Evolutionary conservation across 75 land plant species (phyloP).

Genomic region (Selaginella tamariscina): DNA sequence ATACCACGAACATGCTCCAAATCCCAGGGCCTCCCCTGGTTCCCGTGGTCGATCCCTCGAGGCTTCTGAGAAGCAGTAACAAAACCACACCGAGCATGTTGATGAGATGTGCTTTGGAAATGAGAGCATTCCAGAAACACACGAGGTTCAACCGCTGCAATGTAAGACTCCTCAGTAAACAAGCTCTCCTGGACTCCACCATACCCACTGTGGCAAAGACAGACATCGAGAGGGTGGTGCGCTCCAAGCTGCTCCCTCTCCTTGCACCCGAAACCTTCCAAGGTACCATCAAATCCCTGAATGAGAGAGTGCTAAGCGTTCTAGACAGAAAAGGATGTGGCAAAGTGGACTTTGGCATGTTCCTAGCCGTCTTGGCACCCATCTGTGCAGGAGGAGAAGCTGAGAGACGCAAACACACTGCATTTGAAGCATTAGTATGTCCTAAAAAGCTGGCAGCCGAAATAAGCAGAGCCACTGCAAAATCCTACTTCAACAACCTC

Average conservation of each 20-base stretch:
- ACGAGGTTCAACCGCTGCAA: slow-evolving; percentile 59
- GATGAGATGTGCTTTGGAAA: slow-evolving; percentile 53
- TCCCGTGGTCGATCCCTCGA: background rate
- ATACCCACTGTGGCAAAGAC: slow-evolving; percentile 61
- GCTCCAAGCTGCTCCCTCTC: slow-evolving; percentile 39
- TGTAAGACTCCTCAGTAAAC: slow-evolving; percentile 36
- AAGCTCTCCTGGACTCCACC: slow-evolving; percentile 29
- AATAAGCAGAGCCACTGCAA: background rate
- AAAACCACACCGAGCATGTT: slow-evolving; percentile 57
- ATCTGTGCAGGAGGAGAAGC: slow-evolving; percentile 58
- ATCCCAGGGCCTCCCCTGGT: background rate
- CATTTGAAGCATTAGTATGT: slow-evolving; percentile 58
- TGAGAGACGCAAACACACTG: slow-evolving; percentile 66
- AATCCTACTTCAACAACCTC: background rate
- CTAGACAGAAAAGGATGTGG: slow-evolving; percentile 71
- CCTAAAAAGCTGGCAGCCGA: background rate
- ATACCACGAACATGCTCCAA: background rate
- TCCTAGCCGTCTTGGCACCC: slow-evolving; percentile 71
- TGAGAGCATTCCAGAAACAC: slow-evolving; percentile 68
- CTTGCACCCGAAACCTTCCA: slow-evolving; percentile 85
- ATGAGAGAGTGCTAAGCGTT: slow-evolving; percentile 54
- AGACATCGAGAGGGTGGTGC: slow-evolving; percentile 51
- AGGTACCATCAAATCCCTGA: slow-evolving; percentile 69
- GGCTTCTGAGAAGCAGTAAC: slow-evolving; percentile 19
- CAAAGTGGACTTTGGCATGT: slow-evolving; percentile 80